A percentile compares a stretch with the other conserved stretches of the same genome.
phyloP scores from a whole-genome alignment of 1,139 yeast species.

The Geotrichum australiense region DNA sequence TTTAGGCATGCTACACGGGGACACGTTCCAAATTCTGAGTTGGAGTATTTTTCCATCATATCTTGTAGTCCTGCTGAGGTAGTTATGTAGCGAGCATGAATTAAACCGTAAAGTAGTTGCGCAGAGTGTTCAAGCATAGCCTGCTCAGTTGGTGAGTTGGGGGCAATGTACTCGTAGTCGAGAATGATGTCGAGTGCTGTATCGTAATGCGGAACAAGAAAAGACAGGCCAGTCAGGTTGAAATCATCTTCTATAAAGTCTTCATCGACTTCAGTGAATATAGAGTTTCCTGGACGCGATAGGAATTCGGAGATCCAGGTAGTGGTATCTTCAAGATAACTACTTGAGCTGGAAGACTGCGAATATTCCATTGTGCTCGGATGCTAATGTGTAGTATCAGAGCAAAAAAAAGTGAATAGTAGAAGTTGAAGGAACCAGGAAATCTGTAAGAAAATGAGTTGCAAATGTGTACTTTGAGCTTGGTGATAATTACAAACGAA shows the following conservation, averaged over 20 bases:
- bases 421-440: no score
- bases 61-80: slow-evolving; percentile 86
- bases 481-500: no score
- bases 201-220: slow-evolving; percentile 82
- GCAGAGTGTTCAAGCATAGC: slow-evolving; percentile 84
- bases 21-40: slow-evolving; percentile 84
- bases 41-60: slow-evolving; percentile 91
- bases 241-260: slow-evolving; percentile 96
- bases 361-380: no score
- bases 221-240: slow-evolving; percentile 81
- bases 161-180: slow-evolving; percentile 72
- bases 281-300: slow-evolving; percentile 83
- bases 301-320: slow-evolving; percentile 92
- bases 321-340: no score
- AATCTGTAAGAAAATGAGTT: no score
- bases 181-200: slow-evolving; percentile 88
- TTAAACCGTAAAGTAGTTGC: slow-evolving; percentile 83
- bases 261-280: slow-evolving; percentile 84
- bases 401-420: no score
- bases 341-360: no score
- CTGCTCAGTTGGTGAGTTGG: slow-evolving; percentile 55
- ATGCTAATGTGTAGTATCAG: no score
- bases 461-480: no score
- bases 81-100: slow-evolving; percentile 85
- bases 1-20: slow-evolving; percentile 88